A percentile compares a stretch with the other conserved stretches of the same genome.
phyloP scores from a whole-genome alignment of 2,329 filamentous ascomycete genomes.

The Fusarium dlaminii region DNA sequence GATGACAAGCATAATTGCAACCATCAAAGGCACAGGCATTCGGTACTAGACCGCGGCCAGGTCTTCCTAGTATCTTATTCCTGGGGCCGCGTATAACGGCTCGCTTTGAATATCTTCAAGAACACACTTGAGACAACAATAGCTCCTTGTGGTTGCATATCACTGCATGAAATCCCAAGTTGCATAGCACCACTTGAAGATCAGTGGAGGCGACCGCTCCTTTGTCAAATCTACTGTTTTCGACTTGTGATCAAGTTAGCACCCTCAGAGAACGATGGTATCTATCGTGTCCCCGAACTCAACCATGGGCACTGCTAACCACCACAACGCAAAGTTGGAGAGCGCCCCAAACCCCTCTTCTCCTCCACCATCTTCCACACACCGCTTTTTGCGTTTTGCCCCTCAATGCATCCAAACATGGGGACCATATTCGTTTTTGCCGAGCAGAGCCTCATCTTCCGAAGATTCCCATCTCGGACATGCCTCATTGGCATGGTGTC shows the following conservation, averaged over 20 bases:
- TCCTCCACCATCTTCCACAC: conserved; percentile 37
- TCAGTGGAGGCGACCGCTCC: conserved; percentile 18
- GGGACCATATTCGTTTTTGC: conserved; percentile 3
- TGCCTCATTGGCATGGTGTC: neutral
- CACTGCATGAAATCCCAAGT: conserved; percentile 41
- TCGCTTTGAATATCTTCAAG: conserved; percentile 1
- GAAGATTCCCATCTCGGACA: neutral
- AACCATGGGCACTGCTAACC: conserved; percentile 17
- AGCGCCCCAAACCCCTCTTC: conserved; percentile 34
- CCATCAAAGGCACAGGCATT: conserved; percentile 14
- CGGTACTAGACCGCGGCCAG: conserved; percentile 2
- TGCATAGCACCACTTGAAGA: conserved; percentile 39
- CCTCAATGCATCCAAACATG: conserved; percentile 5
- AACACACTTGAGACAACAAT: conserved; percentile 5
- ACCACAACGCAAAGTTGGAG: conserved; percentile 14
- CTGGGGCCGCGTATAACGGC: conserved; percentile 10
- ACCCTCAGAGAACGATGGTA: conserved; percentile 1
- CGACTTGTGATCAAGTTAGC: conserved; percentile 1
- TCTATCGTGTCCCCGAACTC: conserved; percentile 18
- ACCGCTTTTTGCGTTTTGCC: conserved; percentile 41
- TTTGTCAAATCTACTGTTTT: conserved; percentile 9
- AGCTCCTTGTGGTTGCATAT: conserved; percentile 5
- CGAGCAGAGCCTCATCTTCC: conserved; percentile 35
- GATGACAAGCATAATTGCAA: conserved; percentile 36
- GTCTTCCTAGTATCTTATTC: conserved; percentile 3